Conservation (phyloP, 257 asterid species). For the Nicotiana noctiflora region DNA sequence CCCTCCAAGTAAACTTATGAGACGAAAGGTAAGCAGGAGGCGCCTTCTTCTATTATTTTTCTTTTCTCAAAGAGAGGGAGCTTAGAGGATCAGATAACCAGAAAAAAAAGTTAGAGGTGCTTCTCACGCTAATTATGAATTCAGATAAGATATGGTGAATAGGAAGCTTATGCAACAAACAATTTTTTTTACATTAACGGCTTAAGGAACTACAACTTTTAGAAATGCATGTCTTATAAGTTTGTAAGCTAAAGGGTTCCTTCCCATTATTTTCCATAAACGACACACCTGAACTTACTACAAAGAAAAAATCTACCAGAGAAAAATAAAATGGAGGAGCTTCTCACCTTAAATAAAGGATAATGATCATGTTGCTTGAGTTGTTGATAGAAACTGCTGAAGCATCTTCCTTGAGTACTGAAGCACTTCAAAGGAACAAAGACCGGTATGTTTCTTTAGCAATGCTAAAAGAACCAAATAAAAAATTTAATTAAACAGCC, state of each 20-base stretch:
- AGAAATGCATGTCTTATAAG: not conserved
- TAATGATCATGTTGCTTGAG: not conserved
- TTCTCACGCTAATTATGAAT: not conserved
- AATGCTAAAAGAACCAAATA: slow-evolving; percentile 10
- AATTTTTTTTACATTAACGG: not conserved
- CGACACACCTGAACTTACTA: not conserved
- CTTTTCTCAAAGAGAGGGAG: not conserved
- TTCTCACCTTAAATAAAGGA: not conserved
- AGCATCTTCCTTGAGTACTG: slow-evolving; percentile 5
- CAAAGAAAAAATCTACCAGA: not conserved
- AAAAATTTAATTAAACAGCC: slow-evolving; percentile 43
- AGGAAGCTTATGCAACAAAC: not conserved
- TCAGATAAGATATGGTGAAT: not conserved
- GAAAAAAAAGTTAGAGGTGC: not conserved
- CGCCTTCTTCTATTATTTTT: not conserved
- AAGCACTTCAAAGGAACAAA: not conserved
- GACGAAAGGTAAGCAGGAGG: not conserved
- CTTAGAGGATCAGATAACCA: not conserved
- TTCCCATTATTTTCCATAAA: not conserved
- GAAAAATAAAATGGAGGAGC: not conserved
- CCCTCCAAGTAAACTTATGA: not conserved
- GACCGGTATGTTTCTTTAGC: not conserved
- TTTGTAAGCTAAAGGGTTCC: not conserved
- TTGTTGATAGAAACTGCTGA: not conserved
- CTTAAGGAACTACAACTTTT: not conserved